These are phyloP conservation scores for Kodamaea sp. DNA, from an alignment of 1,139 yeast species.

Conservation along the genomic window DNA sequence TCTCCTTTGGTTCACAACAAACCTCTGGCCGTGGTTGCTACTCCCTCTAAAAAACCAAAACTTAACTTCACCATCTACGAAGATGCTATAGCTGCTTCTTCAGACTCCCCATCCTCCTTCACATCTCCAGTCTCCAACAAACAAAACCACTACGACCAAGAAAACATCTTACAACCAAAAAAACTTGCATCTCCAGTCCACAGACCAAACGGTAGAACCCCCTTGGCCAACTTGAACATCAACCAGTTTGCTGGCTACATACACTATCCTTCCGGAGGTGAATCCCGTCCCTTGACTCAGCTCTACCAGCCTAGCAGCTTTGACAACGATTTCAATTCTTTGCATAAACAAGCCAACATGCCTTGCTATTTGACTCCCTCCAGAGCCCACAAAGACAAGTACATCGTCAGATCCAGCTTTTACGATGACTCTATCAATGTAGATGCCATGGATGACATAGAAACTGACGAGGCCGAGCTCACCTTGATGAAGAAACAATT, in stretches of 20 bases:
- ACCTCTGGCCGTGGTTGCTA: conserved; percentile 5
- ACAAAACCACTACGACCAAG: conserved; percentile 41
- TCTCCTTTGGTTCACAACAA: conserved; percentile 9
- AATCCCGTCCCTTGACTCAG: conserved; percentile 26
- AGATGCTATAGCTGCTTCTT: conserved; percentile 23
- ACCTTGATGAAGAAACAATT: conserved; percentile 17
- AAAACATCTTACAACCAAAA: conserved; percentile 47
- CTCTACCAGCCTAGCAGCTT: conserved; percentile 35
- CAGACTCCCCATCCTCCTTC: conserved; percentile 2
- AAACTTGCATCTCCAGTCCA: conserved; percentile 15
- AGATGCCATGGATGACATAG: conserved; percentile 15
- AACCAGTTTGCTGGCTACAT: conserved; percentile 38
- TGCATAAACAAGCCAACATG: conserved; percentile 34
- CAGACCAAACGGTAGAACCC: conserved; percentile 22
- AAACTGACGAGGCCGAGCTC: conserved; percentile 31
- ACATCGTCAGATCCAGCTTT: conserved; percentile 24
- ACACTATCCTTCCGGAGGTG: conserved; percentile 9
- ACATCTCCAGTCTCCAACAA: conserved; percentile 21
- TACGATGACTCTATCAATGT: conserved; percentile 11
- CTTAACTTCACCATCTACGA: conserved; percentile 40
- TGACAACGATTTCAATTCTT: conserved; percentile 35
- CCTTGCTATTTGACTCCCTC: conserved; percentile 41
- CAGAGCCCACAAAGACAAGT: conserved; percentile 25
- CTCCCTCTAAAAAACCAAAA: conserved; percentile 20
- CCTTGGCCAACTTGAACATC: conserved; percentile 36